Conservation (phyloP, 441 rosid species). For the Bocquillonia castaneifolia region DNA sequence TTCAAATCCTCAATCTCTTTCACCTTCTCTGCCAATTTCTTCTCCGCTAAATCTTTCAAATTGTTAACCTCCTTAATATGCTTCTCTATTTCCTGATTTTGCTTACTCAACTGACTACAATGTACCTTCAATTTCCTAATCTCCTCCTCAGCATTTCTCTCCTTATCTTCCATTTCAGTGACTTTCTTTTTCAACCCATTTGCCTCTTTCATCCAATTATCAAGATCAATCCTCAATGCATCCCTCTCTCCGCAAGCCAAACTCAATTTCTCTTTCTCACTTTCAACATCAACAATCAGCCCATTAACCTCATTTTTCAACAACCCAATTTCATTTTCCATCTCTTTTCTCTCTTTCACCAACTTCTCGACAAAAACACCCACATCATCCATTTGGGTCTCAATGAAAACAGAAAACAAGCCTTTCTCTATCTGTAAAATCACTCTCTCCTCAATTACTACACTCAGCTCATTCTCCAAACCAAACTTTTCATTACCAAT, state of each 20-base stretch:
- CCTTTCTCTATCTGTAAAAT: slow-evolving; percentile 40
- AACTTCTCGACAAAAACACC: slow-evolving; percentile 26
- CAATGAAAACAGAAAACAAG: slow-evolving; percentile 36
- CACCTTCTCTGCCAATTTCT: slow-evolving; percentile 24
- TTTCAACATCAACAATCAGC: slow-evolving; percentile 31
- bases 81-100: slow-evolving; percentile 28
- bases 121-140: slow-evolving; percentile 25
- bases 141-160: slow-evolving; percentile 27
- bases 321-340: slow-evolving; percentile 32
- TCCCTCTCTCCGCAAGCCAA: slow-evolving; percentile 38
- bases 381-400: slow-evolving; percentile 35
- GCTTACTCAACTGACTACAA: slow-evolving; percentile 21
- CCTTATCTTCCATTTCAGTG: slow-evolving; percentile 33
- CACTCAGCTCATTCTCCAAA: slow-evolving; percentile 32
- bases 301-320: slow-evolving; percentile 32
- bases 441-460: slow-evolving; percentile 35
- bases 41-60: slow-evolving; percentile 24
- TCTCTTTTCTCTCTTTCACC: slow-evolving; percentile 34
- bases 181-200: slow-evolving; percentile 30
- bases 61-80: slow-evolving; percentile 13
- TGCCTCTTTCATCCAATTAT: slow-evolving; percentile 29
- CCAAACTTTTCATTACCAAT: slow-evolving; percentile 25
- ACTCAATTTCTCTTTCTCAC: slow-evolving; percentile 32
- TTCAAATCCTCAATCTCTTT: slow-evolving; percentile 32
- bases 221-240: slow-evolving; percentile 23